Conservation (phyloP, 1,284 basidiomycete genomes). For the Trametes sp. region DNA sequence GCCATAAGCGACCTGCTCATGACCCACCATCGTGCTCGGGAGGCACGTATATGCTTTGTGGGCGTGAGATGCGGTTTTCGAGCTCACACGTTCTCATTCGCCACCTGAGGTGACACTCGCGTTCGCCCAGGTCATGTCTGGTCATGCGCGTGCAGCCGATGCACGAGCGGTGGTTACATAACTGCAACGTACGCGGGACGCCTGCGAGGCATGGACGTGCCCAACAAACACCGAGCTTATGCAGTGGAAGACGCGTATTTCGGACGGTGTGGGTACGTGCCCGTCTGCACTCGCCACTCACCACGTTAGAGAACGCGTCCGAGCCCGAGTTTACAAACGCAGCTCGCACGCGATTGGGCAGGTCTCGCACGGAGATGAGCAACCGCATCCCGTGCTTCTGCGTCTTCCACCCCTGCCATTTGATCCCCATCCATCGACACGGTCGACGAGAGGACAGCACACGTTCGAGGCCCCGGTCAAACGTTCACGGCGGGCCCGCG, state of each 20-base stretch:
- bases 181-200: neutral
- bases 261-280: neutral
- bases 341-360: neutral
- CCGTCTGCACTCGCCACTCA: neutral
- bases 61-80: neutral
- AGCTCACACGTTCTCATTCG: neutral
- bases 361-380: neutral
- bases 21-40: neutral
- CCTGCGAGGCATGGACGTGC: too few relatives aligned
- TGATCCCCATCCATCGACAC: neutral
- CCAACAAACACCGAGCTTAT: too few relatives aligned
- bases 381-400: neutral
- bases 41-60: neutral
- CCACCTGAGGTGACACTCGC: neutral
- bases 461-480: slow-evolving; percentile 16
- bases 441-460: neutral
- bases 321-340: neutral
- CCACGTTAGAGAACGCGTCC: neutral
- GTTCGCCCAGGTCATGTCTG: neutral
- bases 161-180: neutral
- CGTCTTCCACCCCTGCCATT: neutral
- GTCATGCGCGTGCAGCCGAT: neutral
- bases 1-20: neutral
- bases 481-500: slow-evolving; percentile 6
- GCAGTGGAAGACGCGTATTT: too few relatives aligned